phyloP scores from a whole-genome alignment of 2,329 filamentous ascomycete genomes.

The Xylaria hypoxylon region DNA sequence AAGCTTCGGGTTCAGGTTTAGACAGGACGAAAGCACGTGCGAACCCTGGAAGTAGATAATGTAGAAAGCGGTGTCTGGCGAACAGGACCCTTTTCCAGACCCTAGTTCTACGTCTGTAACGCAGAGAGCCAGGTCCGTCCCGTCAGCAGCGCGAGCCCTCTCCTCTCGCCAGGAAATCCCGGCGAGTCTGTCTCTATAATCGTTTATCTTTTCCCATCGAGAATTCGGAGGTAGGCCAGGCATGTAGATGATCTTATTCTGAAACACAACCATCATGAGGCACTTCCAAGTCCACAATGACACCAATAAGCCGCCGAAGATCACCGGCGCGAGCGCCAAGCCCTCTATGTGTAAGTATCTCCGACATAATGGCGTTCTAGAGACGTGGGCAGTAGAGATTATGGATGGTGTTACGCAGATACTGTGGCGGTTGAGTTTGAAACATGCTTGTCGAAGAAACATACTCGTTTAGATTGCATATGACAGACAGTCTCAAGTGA shows the following conservation, averaged over 20 bases:
- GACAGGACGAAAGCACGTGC: slow-evolving; percentile 42
- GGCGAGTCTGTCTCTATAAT: slow-evolving; percentile 70
- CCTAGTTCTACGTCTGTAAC: slow-evolving; percentile 47
- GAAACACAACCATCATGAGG: slow-evolving; percentile 79
- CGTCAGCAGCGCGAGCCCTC: slow-evolving; percentile 70
- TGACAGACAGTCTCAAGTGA: neutral
- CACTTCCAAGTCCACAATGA: slow-evolving; percentile 76
- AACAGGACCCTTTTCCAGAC: slow-evolving; percentile 27
- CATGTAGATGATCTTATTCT: slow-evolving; percentile 87
- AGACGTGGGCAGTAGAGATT: slow-evolving; percentile 40
- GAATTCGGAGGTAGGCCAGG: slow-evolving; percentile 79
- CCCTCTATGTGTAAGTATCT: slow-evolving; percentile 54
- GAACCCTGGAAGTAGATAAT: slow-evolving; percentile 69
- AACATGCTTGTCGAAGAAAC: slow-evolving; percentile 37
- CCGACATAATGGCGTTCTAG: slow-evolving; percentile 41
- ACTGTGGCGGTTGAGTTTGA: slow-evolving; percentile 34
- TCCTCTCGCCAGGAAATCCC: slow-evolving; percentile 76
- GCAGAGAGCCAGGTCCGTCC: slow-evolving; percentile 67
- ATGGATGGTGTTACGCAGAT: slow-evolving; percentile 29
- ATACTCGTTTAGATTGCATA: slow-evolving; percentile 27
- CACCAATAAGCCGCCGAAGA: slow-evolving; percentile 74
- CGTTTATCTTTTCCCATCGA: slow-evolving; percentile 72
- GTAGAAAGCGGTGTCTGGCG: slow-evolving; percentile 57
- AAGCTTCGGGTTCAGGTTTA: slow-evolving; percentile 32
- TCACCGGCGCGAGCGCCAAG: slow-evolving; percentile 71